Percentiles rank a stretch among this genome's conserved stretches.
Evolutionary conservation across 2,329 filamentous ascomycete species (phyloP).

Genomic region (Sporothrix variecibatus): DNA sequence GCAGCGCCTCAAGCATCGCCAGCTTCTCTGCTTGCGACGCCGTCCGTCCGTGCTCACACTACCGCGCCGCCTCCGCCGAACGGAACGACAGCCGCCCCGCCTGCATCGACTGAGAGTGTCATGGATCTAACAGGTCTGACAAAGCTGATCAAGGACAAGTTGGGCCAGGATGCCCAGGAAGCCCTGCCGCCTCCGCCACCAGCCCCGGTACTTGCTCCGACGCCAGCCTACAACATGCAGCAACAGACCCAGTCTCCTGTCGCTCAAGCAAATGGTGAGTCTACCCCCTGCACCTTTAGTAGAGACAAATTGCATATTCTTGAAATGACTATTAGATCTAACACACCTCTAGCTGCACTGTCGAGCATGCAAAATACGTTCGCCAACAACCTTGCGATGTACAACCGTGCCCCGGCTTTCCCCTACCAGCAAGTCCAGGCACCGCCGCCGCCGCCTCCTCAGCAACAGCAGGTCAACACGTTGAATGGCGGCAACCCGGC

Average conservation of each 20-base stretch:
- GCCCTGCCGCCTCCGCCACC: not conserved
- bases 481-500: constrained; percentile 35
- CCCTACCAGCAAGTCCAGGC: constrained; percentile 27
- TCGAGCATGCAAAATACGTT: constrained; percentile 30
- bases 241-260: constrained; percentile 23
- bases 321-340: not conserved
- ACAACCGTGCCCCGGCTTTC: constrained; percentile 23
- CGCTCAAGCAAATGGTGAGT: constrained; percentile 26
- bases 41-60: constrained; percentile 1
- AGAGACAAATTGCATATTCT: not conserved
- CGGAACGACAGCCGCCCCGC: not conserved
- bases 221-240: not conserved
- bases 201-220: not conserved
- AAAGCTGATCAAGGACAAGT: constrained; percentile 35
- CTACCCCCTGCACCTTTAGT: not conserved
- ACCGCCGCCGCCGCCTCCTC: constrained; percentile 26
- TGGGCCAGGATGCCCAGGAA: constrained; percentile 27
- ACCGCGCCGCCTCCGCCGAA: not conserved
- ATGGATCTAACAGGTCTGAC: constrained; percentile 34
- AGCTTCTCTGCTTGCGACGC: not conserved
- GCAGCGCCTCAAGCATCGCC: not conserved
- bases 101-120: constrained; percentile 9
- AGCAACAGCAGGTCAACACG: constrained; percentile 34
- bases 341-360: constrained; percentile 24
- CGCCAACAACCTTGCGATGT: constrained; percentile 28